These are phyloP conservation scores for Candida sithepensis DNA, from an alignment of 805 yeast species.

Conservation along the genomic window DNA sequence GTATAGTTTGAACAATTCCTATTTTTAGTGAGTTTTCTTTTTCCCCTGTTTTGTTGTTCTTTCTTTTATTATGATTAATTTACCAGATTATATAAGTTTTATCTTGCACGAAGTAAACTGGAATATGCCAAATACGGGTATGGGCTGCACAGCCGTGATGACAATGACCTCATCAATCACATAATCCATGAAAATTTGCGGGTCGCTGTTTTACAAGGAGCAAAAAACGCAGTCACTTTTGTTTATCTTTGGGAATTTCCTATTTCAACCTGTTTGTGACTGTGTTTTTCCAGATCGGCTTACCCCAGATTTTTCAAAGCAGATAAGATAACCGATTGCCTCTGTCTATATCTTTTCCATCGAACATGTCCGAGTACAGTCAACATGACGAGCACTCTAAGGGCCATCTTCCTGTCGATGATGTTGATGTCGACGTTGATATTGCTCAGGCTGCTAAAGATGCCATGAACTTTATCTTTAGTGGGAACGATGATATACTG, in stretches of 20 bases:
- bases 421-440: neutral
- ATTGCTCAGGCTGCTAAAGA: constrained; percentile 1
- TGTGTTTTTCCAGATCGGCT: constrained; percentile 18
- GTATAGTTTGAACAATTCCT: too few relatives aligned
- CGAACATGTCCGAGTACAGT: neutral
- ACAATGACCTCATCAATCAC: too few relatives aligned
- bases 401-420: neutral
- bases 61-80: too few relatives aligned
- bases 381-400: neutral
- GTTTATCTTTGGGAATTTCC: constrained; percentile 7
- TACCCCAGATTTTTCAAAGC: constrained; percentile 19
- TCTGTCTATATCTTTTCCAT: neutral
- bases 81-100: too few relatives aligned
- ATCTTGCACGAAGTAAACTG: too few relatives aligned
- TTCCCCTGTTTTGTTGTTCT: too few relatives aligned
- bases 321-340: constrained; percentile 11
- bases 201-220: too few relatives aligned
- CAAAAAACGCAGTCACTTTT: constrained; percentile 5
- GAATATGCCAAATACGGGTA: too few relatives aligned
- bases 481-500: neutral
- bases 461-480: neutral
- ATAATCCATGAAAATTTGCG: too few relatives aligned
- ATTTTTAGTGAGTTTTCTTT: too few relatives aligned
- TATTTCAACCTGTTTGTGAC: constrained; percentile 16
- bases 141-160: too few relatives aligned